phyloP scores from a whole-genome alignment of 257 asterid genomes.

The Plantago elongata region DNA sequence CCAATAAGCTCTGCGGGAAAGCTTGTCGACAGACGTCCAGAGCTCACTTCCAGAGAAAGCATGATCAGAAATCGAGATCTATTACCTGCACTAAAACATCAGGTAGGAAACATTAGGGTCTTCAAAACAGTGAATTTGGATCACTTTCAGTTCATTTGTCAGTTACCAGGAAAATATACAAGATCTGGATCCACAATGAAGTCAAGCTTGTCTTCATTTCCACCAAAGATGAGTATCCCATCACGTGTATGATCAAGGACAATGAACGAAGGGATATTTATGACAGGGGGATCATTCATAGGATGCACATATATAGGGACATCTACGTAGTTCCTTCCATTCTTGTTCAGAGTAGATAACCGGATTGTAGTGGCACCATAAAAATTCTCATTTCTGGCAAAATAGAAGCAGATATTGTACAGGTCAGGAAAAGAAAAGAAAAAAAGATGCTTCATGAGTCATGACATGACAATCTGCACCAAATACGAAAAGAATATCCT shows the following conservation, averaged over 20 bases:
- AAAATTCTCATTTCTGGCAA: conserved; percentile 59
- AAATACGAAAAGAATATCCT: too few species aligned
- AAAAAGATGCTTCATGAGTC: not conserved
- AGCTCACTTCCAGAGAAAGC: conserved; percentile 72
- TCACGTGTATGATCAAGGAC: conserved; percentile 46
- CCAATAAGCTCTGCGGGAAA: conserved; percentile 66
- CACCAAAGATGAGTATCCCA: conserved; percentile 50
- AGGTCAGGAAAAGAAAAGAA: not conserved
- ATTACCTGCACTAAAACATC: conserved; percentile 44
- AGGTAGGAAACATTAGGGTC: conserved; percentile 3
- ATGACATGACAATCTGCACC: not conserved
- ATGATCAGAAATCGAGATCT: conserved; percentile 53
- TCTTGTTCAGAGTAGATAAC: conserved; percentile 58
- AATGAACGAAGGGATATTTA: conserved; percentile 62
- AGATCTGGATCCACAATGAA: conserved; percentile 78
- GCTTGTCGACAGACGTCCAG: conserved; percentile 57
- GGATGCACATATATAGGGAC: conserved; percentile 78
- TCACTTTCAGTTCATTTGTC: not conserved
- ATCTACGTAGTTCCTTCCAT: conserved; percentile 57
- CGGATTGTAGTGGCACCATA: conserved; percentile 56
- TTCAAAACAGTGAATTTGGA: not conserved
- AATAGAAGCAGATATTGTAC: conserved; percentile 16
- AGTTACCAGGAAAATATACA: conserved; percentile 62
- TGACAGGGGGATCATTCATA: conserved; percentile 75
- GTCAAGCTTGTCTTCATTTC: conserved; percentile 28